These are phyloP conservation scores for Chlorella vulgaris DNA, from an alignment of 139 green algal species.

Conservation along the genomic window DNA sequence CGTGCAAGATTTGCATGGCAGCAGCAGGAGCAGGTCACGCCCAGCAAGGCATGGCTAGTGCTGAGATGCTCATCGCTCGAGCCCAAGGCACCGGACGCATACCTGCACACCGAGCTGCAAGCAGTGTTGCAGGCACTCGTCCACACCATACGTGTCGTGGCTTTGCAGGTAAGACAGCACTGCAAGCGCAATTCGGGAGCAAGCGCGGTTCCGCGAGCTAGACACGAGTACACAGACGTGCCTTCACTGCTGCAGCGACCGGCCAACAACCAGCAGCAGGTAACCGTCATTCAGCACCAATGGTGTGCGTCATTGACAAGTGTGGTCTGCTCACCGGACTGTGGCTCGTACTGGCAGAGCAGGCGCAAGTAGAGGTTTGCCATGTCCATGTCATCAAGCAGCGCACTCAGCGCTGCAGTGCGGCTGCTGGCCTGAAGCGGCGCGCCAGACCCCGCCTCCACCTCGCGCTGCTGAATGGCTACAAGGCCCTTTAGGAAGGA, in stretches of 20 bases:
- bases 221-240: too few species aligned
- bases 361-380: slow-evolving; percentile 53
- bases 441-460: neutral
- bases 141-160: slow-evolving; percentile 59
- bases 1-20: neutral
- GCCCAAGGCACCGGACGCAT: neutral
- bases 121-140: slow-evolving; percentile 64
- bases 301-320: neutral
- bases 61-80: neutral
- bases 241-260: neutral
- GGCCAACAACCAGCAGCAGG: neutral
- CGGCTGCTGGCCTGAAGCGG: slow-evolving; percentile 1
- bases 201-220: neutral
- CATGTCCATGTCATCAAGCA: slow-evolving; percentile 27
- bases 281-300: neutral
- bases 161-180: slow-evolving; percentile 69
- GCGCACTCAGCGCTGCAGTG: neutral
- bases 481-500: slow-evolving; percentile 32
- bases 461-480: neutral
- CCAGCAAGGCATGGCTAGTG: neutral
- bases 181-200: neutral
- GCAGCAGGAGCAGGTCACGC: neutral
- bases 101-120: slow-evolving; percentile 43
- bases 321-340: neutral
- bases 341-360: slow-evolving; percentile 65